Evolutionary conservation across 768 basidiomycete genomes (phyloP).

Genomic region (Boletus rubroflammeus): DNA sequence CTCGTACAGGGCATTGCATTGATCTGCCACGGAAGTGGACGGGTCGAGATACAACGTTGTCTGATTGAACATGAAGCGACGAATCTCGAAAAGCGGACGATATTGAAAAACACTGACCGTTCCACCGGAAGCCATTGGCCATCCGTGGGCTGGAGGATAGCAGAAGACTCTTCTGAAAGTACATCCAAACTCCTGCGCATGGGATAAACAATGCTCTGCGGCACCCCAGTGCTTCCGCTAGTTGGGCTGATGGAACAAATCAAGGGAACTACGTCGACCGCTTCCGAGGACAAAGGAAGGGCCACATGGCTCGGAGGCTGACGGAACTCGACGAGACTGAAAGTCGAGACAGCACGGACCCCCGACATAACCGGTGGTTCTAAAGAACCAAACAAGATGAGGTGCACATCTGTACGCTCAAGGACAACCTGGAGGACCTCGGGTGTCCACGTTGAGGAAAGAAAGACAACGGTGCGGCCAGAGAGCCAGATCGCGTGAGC

Average conservation of each 20-base stretch:
- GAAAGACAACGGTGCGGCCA: conserved; percentile 26
- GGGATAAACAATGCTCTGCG: conserved; percentile 31
- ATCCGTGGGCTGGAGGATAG: conserved; percentile 25
- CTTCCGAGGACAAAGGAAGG: conserved; percentile 17
- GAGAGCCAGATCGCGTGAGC: conserved; percentile 31
- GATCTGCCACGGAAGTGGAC: conserved; percentile 26
- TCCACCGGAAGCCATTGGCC: conserved; percentile 32
- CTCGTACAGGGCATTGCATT: conserved; percentile 22
- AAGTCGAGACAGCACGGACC: conserved; percentile 17
- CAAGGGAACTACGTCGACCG: conserved; percentile 20
- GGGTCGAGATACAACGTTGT: conserved; percentile 31
- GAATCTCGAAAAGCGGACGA: conserved; percentile 30
- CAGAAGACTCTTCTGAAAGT: conserved; percentile 28
- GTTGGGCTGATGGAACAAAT: conserved; percentile 28
- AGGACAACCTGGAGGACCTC: conserved; percentile 27
- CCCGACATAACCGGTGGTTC: conserved; percentile 11
- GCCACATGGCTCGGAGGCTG: conserved; percentile 5
- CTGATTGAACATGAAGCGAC: conserved; percentile 33
- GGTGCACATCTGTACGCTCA: conserved; percentile 18
- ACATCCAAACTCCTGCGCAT: conserved; percentile 25
- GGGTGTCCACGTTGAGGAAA: conserved; percentile 29
- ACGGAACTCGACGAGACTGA: conserved; percentile 10
- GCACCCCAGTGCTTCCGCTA: conserved; percentile 31
- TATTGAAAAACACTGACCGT: conserved; percentile 17
- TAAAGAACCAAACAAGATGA: conserved; percentile 21